Percentiles rank a stretch among this genome's conserved stretches.
Evolutionary conservation across 352 stramenopile genomes (phyloP).

Genomic region (Peronospora destructor): DNA sequence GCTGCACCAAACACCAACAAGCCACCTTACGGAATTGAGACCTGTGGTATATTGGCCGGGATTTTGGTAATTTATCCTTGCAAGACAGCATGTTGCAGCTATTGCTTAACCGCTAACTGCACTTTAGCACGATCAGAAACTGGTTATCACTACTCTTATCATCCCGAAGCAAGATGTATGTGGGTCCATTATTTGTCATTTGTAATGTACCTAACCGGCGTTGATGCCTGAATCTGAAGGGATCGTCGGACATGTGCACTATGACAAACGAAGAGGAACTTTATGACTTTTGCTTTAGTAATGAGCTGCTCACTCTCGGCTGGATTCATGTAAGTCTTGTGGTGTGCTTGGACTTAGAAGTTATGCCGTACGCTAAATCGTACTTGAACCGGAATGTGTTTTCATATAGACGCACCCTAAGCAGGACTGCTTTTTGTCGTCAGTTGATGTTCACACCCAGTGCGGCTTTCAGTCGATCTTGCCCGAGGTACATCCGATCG

Average conservation of each 20-base stretch:
- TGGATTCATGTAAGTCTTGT: conserved; percentile 83
- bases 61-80: conserved; percentile 40
- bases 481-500: conserved; percentile 44
- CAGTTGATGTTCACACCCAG: conserved; percentile 87
- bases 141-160: conserved; percentile 79
- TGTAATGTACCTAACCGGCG: background rate
- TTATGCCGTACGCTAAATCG: background rate
- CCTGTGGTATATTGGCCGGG: conserved; percentile 84
- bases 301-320: conserved; percentile 84
- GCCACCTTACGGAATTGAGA: conserved; percentile 82
- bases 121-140: conserved; percentile 39
- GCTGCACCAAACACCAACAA: conserved; percentile 72
- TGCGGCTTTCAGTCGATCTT: conserved; percentile 88
- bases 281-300: conserved; percentile 81
- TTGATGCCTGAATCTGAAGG: conserved; percentile 27
- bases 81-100: background rate
- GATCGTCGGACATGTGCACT: conserved; percentile 76
- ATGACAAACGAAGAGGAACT: conserved; percentile 87
- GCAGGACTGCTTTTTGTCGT: conserved; percentile 86
- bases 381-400: conserved; percentile 2
- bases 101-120: background rate
- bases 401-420: conserved; percentile 67
- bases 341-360: background rate
- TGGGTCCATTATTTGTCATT: background rate
- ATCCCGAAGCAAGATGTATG: conserved; percentile 82